These are phyloP conservation scores for Hericium coralloides DNA, from an alignment of 768 basidiomycete species.

Conservation along the genomic window DNA sequence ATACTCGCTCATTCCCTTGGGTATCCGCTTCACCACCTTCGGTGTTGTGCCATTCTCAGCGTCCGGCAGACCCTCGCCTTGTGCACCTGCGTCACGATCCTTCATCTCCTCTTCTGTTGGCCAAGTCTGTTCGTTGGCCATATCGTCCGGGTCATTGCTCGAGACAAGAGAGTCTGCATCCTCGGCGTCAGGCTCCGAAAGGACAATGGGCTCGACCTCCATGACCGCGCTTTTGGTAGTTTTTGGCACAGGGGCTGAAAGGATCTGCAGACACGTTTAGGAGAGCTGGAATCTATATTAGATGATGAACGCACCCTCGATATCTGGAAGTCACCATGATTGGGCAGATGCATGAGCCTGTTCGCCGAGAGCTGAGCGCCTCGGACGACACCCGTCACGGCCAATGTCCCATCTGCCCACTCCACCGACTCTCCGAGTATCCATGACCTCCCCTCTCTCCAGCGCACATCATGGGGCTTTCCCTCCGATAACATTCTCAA, in stretches of 20 bases:
- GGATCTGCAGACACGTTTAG: constrained; percentile 40
- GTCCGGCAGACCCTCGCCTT: constrained; percentile 43
- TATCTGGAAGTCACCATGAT: constrained; percentile 83
- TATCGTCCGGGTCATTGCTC: constrained; percentile 79
- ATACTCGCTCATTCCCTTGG: constrained; percentile 94
- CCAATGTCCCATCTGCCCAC: constrained; percentile 58
- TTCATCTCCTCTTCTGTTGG: constrained; percentile 95
- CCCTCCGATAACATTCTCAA: constrained; percentile 79
- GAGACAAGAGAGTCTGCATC: constrained; percentile 82
- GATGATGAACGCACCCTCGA: constrained; percentile 44
- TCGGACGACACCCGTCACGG: constrained; percentile 79
- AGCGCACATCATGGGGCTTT: constrained; percentile 67
- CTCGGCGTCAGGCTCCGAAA: constrained; percentile 56
- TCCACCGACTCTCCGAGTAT: constrained; percentile 59
- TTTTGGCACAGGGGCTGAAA: constrained; percentile 48
- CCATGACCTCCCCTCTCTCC: constrained; percentile 77
- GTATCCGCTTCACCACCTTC: constrained; percentile 70
- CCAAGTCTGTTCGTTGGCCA: constrained; percentile 97
- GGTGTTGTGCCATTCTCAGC: constrained; percentile 69
- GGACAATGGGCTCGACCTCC: constrained; percentile 57
- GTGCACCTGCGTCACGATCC: constrained; percentile 19
- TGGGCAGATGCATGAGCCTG: constrained; percentile 79
- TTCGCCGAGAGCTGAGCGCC: constrained; percentile 73
- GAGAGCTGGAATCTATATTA: not conserved
- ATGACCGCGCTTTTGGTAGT: constrained; percentile 35